Conservation (phyloP, 257 asterid species). For the Agastache rugosa region DNA sequence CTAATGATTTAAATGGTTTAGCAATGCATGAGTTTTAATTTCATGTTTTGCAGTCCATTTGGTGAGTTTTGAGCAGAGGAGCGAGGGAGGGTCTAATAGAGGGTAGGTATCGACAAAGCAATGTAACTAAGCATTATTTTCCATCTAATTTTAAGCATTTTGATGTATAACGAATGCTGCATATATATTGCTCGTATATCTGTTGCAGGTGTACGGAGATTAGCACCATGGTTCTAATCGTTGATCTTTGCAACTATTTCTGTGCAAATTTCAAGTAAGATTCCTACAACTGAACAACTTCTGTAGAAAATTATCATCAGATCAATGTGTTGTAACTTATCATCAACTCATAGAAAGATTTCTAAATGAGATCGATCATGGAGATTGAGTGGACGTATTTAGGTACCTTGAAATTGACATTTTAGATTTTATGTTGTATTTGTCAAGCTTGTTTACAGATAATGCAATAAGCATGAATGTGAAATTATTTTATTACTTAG, state of each 20-base stretch:
- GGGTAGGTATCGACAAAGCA: slow-evolving; percentile 40
- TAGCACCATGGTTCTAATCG: slow-evolving; percentile 59
- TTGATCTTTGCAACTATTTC: slow-evolving; percentile 50
- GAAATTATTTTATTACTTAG: not conserved
- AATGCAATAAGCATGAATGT: not conserved
- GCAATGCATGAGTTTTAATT: not conserved
- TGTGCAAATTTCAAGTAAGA: slow-evolving; percentile 58
- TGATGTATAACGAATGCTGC: not conserved
- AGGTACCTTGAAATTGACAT: not conserved
- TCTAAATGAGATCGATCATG: not conserved
- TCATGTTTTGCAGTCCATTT: slow-evolving; percentile 59
- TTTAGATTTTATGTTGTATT: not conserved
- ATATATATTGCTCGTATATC: not conserved
- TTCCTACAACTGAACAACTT: not conserved
- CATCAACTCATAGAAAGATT: not conserved
- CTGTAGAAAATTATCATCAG: not conserved
- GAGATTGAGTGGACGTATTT: not conserved
- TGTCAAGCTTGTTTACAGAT: not conserved
- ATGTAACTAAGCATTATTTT: not conserved
- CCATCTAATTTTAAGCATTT: not conserved
- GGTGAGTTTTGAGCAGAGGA: slow-evolving; percentile 79
- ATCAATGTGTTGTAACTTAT: not conserved
- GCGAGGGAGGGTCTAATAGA: slow-evolving; percentile 81
- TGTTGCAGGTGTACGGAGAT: slow-evolving; percentile 76
- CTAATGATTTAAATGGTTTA: too few species aligned